Conservation (phyloP, 2,329 filamentous ascomycete species). For the Didymella lethalis region DNA sequence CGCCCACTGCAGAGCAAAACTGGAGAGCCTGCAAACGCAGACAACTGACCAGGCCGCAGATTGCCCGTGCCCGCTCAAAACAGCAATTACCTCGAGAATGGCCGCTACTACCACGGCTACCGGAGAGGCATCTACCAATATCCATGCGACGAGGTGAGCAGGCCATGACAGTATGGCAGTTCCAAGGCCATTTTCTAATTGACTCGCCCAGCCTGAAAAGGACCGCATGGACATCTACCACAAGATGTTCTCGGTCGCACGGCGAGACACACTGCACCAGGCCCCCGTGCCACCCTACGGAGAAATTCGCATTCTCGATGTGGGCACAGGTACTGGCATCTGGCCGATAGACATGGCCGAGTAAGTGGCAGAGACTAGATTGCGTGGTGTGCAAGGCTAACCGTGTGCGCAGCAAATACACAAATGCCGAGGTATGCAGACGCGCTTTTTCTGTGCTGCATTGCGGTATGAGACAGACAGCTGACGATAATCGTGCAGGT, state of each 20-base stretch:
- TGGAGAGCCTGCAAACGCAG: background rate
- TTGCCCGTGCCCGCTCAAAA: constrained; percentile 52
- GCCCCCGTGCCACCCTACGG: constrained; percentile 53
- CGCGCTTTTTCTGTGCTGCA: constrained; percentile 16
- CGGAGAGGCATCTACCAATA: constrained; percentile 75
- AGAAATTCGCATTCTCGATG: constrained; percentile 63
- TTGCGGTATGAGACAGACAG: constrained; percentile 27
- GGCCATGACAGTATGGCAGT: constrained; percentile 20
- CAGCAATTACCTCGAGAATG: constrained; percentile 68
- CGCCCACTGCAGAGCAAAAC: background rate
- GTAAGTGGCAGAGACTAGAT: constrained; percentile 56
- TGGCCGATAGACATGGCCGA: constrained; percentile 90
- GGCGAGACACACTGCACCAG: constrained; percentile 59
- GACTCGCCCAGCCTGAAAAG: constrained; percentile 66
- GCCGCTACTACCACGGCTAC: constrained; percentile 73
- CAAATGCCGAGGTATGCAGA: constrained; percentile 59
- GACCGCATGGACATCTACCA: constrained; percentile 84
- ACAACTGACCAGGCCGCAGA: constrained; percentile 33
- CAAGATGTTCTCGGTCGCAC: constrained; percentile 74
- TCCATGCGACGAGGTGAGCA: constrained; percentile 75
- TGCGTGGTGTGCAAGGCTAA: constrained; percentile 38
- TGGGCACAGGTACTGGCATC: constrained; percentile 89
- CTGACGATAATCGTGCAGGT: constrained; percentile 54
- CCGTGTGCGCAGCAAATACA: constrained; percentile 58
- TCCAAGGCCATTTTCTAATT: constrained; percentile 12